A percentile compares a stretch with the other conserved stretches of the same genome.
Evolutionary conservation across 1,284 basidiomycete species (phyloP).

Genomic region (Cutaneotrichosporon spelunceum): DNA sequence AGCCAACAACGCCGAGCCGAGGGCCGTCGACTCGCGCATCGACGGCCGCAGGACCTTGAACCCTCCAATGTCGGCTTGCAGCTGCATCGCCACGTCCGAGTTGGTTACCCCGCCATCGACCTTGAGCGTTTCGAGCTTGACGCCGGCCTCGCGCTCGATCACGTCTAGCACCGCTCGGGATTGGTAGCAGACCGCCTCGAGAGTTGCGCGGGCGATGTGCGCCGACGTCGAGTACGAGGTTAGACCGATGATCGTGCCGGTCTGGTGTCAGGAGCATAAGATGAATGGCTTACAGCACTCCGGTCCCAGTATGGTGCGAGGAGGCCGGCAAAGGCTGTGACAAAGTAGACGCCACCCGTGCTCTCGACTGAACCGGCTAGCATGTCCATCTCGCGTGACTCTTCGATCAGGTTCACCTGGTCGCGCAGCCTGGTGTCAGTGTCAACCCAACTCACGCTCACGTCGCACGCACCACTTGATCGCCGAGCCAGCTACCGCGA

Average conservation of each 20-base stretch:
- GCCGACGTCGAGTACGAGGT: constrained; percentile 88
- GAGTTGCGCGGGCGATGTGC: constrained; percentile 88
- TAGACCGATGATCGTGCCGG: constrained; percentile 55
- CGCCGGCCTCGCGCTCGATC: constrained; percentile 55
- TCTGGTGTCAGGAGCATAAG: too few relatives aligned
- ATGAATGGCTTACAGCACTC: too few relatives aligned
- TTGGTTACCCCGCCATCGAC: constrained; percentile 96
- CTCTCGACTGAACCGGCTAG: constrained; percentile 73
- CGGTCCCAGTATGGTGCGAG: constrained; percentile 66
- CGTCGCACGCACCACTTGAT: too few relatives aligned
- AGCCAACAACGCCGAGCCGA: constrained; percentile 95
- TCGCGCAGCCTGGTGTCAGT: too few relatives aligned
- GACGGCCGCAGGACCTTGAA: constrained; percentile 87
- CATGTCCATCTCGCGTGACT: constrained; percentile 79
- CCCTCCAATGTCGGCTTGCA: constrained; percentile 89
- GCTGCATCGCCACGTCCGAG: constrained; percentile 71
- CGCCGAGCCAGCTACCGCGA: constrained; percentile 90
- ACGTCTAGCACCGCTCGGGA: constrained; percentile 91
- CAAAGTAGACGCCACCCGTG: constrained; percentile 91
- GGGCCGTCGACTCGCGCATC: constrained; percentile 95
- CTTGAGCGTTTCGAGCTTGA: constrained; percentile 73
- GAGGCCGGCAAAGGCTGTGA: constrained; percentile 90
- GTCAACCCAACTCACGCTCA: too few relatives aligned
- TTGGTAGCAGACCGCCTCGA: constrained; percentile 74
- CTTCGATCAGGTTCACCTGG: constrained; percentile 75